These are phyloP conservation scores for Irineochytrium annulatum DNA, from an alignment of 192 early-diverging fungal species.

Conservation along the genomic window DNA sequence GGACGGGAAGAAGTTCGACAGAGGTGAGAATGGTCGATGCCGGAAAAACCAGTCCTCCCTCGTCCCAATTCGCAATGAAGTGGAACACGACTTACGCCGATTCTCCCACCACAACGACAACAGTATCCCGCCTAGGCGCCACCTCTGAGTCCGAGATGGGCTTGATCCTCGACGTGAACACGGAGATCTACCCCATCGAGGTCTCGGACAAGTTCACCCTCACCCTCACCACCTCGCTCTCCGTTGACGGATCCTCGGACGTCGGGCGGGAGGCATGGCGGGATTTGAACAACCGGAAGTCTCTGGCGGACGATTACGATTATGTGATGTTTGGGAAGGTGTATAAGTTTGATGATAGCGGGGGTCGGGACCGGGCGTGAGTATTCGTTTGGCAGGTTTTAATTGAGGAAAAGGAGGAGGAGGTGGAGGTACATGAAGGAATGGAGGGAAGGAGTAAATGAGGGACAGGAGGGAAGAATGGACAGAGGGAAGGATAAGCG, in stretches of 20 bases:
- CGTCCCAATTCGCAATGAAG: too few relatives aligned
- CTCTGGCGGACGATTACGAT: conserved; percentile 91
- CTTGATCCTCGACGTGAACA: conserved; percentile 90
- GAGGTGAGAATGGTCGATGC: too few relatives aligned
- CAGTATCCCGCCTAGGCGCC: conserved; percentile 84
- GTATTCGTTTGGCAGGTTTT: conserved; percentile 57
- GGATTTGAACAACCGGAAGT: conserved; percentile 36
- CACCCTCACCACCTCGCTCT: conserved; percentile 74
- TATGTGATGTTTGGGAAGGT: conserved; percentile 99
- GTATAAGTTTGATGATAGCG: conserved; percentile 88
- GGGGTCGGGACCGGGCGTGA: conserved; percentile 46
- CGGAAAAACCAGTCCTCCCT: too few relatives aligned
- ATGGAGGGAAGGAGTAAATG: too few relatives aligned
- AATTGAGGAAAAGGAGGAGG: too few relatives aligned
- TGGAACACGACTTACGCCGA: too few relatives aligned
- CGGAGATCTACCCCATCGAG: conserved; percentile 80
- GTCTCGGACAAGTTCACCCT: conserved; percentile 83
- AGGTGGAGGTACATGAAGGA: too few relatives aligned
- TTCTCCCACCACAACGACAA: background rate
- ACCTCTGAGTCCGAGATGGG: conserved; percentile 85
- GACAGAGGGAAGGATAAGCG: too few relatives aligned
- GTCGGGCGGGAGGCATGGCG: conserved; percentile 66
- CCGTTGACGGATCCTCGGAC: conserved; percentile 45
- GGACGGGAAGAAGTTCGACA: conserved; percentile 90
- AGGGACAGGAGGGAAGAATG: too few relatives aligned